Evolutionary conservation across 208 protist species (phyloP), one percentile per base, ranked within the genome.

Genomic region (Trypanosoma cruzi): DNA sequence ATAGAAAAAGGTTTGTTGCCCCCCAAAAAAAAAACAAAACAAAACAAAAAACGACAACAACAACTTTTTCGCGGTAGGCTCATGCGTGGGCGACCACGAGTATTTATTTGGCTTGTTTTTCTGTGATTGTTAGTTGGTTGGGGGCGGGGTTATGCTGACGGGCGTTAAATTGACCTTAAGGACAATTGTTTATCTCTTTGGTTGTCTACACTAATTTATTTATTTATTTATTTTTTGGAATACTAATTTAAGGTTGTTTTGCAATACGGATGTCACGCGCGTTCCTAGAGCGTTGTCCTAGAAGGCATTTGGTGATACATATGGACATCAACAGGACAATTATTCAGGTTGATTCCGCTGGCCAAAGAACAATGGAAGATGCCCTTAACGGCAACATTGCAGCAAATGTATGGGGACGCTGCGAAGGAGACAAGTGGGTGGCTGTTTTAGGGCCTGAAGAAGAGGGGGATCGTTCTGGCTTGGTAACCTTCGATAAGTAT

Each of bases 291-390:
- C n/a, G 48, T 11, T 91, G 83, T 65, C 69, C 75, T 2, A 77
- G 67, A 57, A 82, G 82, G 49, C 91, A 87, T 54, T 71, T 97
- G 16, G 77, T 97, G 5, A 79, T 97, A 16, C 89, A 97, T 68
- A 90, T 97, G 83, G 92, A 97, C 56, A 91, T 97, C 49, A 97
- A 97, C 75, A 90, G 87, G 55, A 97, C 92, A 18, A 94, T 97
- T 60, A 92, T 97, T 55, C 88, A 93, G 73, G 56, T 90, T 0
- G 92, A 97, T 69, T 71, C 73, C 31, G 84, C 92, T 10, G 92
- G 89, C 14, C 88, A 88, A 1, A 60, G 85, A 26, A 93, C 81
- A 0, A 63, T 94, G 37, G 88, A 93, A 31, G 89, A 97, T 73
- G 86, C 94, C 1, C 65, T 97, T 1, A 94, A 97, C 66, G 93